Evolutionary conservation across 768 basidiomycete genomes (phyloP), one percentile per base, ranked within the genome.

Genomic region (Agaricus bisporus): DNA sequence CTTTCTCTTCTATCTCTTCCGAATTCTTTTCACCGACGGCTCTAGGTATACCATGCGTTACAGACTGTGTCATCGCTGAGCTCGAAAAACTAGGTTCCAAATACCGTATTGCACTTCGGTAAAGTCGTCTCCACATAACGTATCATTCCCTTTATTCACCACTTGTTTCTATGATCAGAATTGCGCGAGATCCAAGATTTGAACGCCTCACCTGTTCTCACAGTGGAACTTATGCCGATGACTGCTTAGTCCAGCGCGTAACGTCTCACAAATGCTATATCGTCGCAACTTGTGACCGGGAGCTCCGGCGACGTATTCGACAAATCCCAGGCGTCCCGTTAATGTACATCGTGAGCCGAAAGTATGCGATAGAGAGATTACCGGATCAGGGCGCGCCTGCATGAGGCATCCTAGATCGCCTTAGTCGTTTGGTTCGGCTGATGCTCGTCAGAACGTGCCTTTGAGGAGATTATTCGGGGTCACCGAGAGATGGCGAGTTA

Each of bases 41-140:
- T 49, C 39, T 61, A 98, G 95, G 94, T 68, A 98, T 98, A 61
- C 97, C 97, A 1, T 97, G 94, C 60, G 89, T 99, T n/a, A 98
- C 97, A 25, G 97, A 98, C 69, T 99, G 97, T 63, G 97, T 99
- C 11, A 88, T 98, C 80, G 97, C 95, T 6, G 97, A 99, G 68
- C 73, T 99, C 61, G 97, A 99, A 72, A 99, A 99, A 71, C 74
- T 99, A 12, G 97, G 97, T 2, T 94, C 93, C 48, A 86, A 89
- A 61, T 99, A 95, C 69, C 85, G 97, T 37, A 82, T 98, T 32
- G 97, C 97, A 17, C 75, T 99, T 44, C 85, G 92, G 95, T 94
- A 62, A 88, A n/a, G 46, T 32, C 10, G 36, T 38, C 42, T 29
- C 1, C 1, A 22, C 25, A 46, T 50, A 57, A 20, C 17, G 35